Percentiles rank a stretch among this genome's conserved stretches.
Evolutionary conservation across 768 basidiomycete species (phyloP).

Genomic region (Chiua virens): DNA sequence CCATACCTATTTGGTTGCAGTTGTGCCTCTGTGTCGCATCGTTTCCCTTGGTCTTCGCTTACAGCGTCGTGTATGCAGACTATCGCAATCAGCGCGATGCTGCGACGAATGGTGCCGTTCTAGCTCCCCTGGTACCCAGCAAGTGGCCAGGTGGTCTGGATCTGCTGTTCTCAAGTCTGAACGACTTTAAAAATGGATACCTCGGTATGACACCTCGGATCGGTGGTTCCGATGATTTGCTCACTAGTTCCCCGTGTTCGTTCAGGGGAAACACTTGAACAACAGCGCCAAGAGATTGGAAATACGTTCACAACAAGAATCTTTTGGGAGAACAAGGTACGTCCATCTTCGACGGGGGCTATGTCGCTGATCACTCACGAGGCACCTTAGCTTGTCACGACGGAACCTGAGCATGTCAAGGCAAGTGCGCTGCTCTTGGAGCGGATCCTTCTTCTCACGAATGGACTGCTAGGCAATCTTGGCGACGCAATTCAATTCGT

Average conservation of each 20-base stretch:
- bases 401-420: conserved; percentile 51
- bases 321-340: conserved; percentile 40
- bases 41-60: conserved; percentile 22
- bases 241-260: background rate
- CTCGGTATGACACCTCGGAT: conserved; percentile 22
- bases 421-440: conserved; percentile 7
- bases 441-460: background rate
- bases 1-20: conserved; percentile 17
- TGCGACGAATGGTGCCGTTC: conserved; percentile 25
- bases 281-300: conserved; percentile 28
- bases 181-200: conserved; percentile 27
- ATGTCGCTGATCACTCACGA: background rate
- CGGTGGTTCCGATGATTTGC: background rate
- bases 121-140: conserved; percentile 34
- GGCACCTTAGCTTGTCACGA: conserved; percentile 39
- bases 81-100: conserved; percentile 13
- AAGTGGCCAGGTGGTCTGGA: conserved; percentile 40
- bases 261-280: conserved; percentile 30
- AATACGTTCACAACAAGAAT: conserved; percentile 33
- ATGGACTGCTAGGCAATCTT: conserved; percentile 36
- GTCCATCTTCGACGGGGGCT: conserved; percentile 11
- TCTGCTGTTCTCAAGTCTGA: conserved; percentile 23
- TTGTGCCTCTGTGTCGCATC: conserved; percentile 19
- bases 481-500: conserved; percentile 44
- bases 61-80: conserved; percentile 13